phyloP scores from a whole-genome alignment of 1,139 yeast species.

The Pichia sp. region DNA sequence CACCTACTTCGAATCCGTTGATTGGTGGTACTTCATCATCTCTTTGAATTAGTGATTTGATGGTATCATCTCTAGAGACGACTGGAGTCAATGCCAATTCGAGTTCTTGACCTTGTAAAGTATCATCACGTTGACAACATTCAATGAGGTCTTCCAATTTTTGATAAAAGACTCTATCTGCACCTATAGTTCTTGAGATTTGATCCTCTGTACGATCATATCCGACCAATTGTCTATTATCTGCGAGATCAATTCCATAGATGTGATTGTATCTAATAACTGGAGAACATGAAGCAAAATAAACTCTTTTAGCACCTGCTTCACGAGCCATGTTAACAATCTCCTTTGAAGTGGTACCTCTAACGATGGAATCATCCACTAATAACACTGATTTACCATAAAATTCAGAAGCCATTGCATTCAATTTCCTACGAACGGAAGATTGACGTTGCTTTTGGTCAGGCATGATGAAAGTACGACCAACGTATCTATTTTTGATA shows the following conservation, averaged over 20 bases:
- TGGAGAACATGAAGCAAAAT: constrained; percentile 96
- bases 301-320: constrained; percentile 92
- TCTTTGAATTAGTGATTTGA: constrained; percentile 20
- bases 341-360: constrained; percentile 96
- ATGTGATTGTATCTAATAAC: constrained; percentile 93
- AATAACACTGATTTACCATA: constrained; percentile 77
- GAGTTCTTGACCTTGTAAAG: constrained; percentile 28
- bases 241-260: constrained; percentile 96
- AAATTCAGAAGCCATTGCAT: constrained; percentile 95
- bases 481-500: constrained; percentile 93
- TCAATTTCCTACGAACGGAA: constrained; percentile 87
- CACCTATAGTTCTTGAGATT: constrained; percentile 75
- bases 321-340: constrained; percentile 97
- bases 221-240: constrained; percentile 90
- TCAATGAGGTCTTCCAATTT: constrained; percentile 71
- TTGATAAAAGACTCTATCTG: constrained; percentile 89
- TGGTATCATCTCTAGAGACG: constrained; percentile 24
- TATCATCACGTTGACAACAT: constrained; percentile 56
- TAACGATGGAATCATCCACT: constrained; percentile 94
- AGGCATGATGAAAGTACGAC: constrained; percentile 98
- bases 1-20: constrained; percentile 83
- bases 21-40: constrained; percentile 28
- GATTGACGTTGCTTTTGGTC: constrained; percentile 93
- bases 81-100: constrained; percentile 28
- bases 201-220: constrained; percentile 67